Conservation (phyloP, 2,329 filamentous ascomycete species). For the Fusarium albidum region DNA sequence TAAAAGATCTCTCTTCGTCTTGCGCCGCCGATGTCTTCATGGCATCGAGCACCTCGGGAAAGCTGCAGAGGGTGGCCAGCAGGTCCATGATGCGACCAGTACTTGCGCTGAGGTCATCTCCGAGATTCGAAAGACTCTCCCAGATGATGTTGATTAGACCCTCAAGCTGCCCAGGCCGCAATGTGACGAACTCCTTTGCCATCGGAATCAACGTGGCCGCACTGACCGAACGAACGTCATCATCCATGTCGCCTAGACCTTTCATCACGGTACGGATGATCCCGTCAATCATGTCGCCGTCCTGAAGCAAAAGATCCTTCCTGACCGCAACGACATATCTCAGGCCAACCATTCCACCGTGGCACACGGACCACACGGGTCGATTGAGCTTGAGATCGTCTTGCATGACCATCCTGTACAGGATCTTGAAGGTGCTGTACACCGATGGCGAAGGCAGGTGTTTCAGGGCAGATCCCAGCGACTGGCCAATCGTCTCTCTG, state of each 20-base stretch:
- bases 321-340: constrained; percentile 95
- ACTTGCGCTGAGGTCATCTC: constrained; percentile 95
- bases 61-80: constrained; percentile 92
- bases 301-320: constrained; percentile 87
- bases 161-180: constrained; percentile 80
- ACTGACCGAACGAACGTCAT: constrained; percentile 96
- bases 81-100: constrained; percentile 99
- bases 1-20: constrained; percentile 89
- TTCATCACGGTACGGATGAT: constrained; percentile 94
- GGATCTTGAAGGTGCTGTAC: constrained; percentile 81
- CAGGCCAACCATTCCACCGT: constrained; percentile 97
- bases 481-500: constrained; percentile 93
- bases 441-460: constrained; percentile 84
- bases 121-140: constrained; percentile 96
- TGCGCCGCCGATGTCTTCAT: constrained; percentile 91
- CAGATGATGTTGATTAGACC: constrained; percentile 93
- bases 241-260: constrained; percentile 87
- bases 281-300: constrained; percentile 88
- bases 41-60: constrained; percentile 87
- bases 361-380: constrained; percentile 91
- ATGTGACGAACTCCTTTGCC: constrained; percentile 89
- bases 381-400: constrained; percentile 77
- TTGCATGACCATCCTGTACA: constrained; percentile 93
- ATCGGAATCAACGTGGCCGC: constrained; percentile 98
- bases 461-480: constrained; percentile 85